A percentile compares a stretch with the other conserved stretches of the same genome.
phyloP scores from a whole-genome alignment of 2,329 filamentous ascomycete species.

The Lasiodiplodia gonubiensis region DNA sequence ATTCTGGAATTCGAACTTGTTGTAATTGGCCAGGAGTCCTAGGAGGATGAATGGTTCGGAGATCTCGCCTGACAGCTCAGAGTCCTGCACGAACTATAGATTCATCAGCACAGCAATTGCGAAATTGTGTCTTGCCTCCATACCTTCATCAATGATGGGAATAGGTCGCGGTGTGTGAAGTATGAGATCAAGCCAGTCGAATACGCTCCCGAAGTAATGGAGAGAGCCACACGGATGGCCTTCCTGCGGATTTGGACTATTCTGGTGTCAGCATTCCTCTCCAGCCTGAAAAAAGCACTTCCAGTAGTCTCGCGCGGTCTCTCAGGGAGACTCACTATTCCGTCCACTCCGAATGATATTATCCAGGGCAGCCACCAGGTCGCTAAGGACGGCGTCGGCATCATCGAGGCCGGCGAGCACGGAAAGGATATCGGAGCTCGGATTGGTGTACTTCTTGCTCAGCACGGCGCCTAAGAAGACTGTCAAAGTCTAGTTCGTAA shows the following conservation, averaged over 20 bases:
- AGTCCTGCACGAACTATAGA: constrained; percentile 79
- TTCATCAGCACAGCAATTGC: constrained; percentile 30
- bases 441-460: constrained; percentile 90
- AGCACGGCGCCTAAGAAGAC: constrained; percentile 83
- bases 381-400: constrained; percentile 84
- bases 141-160: constrained; percentile 93
- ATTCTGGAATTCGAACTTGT: constrained; percentile 99
- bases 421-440: constrained; percentile 91
- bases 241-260: constrained; percentile 76
- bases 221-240: constrained; percentile 80
- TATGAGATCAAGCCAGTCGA: constrained; percentile 94
- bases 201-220: constrained; percentile 90
- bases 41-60: constrained; percentile 80
- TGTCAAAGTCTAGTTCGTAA: constrained; percentile 76
- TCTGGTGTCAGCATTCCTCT: neutral
- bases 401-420: constrained; percentile 87
- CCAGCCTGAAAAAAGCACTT: no score
- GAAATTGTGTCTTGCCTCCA: neutral
- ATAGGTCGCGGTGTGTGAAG: constrained; percentile 91
- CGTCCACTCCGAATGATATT: constrained; percentile 78
- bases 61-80: constrained; percentile 65
- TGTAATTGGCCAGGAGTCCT: constrained; percentile 92
- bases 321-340: constrained; percentile 61
- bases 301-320: neutral
- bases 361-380: constrained; percentile 85